Conservation (phyloP, 2,329 filamentous ascomycete genomes). For the Colletotrichum tofieldiae region DNA sequence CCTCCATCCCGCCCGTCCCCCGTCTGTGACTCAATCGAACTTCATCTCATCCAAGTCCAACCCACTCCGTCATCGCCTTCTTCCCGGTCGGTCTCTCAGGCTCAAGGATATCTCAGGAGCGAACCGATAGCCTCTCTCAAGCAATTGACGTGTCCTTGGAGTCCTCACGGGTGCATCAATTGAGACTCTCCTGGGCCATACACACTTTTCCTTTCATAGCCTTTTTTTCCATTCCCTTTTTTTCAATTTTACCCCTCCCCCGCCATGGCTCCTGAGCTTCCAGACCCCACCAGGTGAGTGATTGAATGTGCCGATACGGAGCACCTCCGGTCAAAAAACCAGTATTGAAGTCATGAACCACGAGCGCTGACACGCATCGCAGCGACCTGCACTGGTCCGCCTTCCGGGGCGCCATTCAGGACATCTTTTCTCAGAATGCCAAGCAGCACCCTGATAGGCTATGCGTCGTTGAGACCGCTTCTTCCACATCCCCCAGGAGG, state of each 20-base stretch:
- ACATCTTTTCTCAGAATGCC: slow-evolving; percentile 79
- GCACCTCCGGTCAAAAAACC: not conserved
- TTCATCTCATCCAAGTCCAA: not conserved
- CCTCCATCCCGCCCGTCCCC: not conserved
- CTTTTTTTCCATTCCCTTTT: not conserved
- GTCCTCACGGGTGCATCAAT: not conserved
- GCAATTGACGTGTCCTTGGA: not conserved
- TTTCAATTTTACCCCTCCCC: slow-evolving; percentile 16
- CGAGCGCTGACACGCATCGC: slow-evolving; percentile 53
- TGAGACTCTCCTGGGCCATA: not conserved
- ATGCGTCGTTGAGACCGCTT: slow-evolving; percentile 67
- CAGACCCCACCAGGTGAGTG: slow-evolving; percentile 30
- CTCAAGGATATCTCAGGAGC: not conserved
- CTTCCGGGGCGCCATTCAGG: slow-evolving; percentile 78
- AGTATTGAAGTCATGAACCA: not conserved
- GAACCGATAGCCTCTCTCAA: not conserved
- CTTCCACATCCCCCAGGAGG: slow-evolving; percentile 54
- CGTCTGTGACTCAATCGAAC: slow-evolving; percentile 18
- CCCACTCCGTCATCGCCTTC: slow-evolving; percentile 1
- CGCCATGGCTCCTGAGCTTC: slow-evolving; percentile 31
- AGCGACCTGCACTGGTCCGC: slow-evolving; percentile 77
- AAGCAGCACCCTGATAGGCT: slow-evolving; percentile 73
- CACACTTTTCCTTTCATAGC: not conserved
- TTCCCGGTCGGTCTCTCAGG: not conserved
- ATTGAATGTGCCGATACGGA: slow-evolving; percentile 4